These are phyloP conservation scores for Kwoniella dejecticola DNA, from an alignment of 768 basidiomycete species.

Conservation along the genomic window DNA sequence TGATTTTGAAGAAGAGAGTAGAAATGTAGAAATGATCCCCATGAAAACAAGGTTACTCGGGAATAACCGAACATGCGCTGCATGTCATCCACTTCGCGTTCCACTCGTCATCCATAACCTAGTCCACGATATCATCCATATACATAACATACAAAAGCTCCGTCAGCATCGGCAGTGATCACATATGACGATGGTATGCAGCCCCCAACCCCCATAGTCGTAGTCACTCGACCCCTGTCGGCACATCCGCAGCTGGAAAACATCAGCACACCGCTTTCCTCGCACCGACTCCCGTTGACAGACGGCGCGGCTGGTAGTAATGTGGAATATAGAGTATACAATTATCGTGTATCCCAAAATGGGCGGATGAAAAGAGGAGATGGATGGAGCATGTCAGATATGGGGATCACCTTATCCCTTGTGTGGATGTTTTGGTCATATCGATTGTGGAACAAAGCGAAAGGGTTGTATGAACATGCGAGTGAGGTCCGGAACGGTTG, in stretches of 20 bases:
- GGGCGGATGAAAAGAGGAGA: slow-evolving; percentile 33
- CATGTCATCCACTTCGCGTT: no score
- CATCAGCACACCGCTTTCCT: slow-evolving; percentile 10
- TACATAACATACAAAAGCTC: no score
- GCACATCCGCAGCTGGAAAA: slow-evolving; percentile 27
- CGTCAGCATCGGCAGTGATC: neutral
- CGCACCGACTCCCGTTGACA: slow-evolving; percentile 4
- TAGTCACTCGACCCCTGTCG: slow-evolving; percentile 1
- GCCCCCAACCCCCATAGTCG: neutral
- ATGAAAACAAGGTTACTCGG: no score
- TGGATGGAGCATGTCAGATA: slow-evolving; percentile 26
- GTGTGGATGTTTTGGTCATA: neutral
- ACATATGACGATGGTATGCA: neutral
- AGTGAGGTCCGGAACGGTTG: no score
- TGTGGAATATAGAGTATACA: slow-evolving; percentile 40
- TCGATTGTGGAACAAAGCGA: neutral
- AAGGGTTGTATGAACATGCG: no score
- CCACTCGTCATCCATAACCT: no score
- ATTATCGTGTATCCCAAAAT: slow-evolving; percentile 13
- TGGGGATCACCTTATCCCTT: neutral
- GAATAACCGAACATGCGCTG: no score
- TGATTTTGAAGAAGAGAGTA: no score
- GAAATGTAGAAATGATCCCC: no score
- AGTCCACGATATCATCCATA: no score
- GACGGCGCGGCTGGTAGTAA: neutral